Evolutionary conservation across 495 filamentous ascomycete genomes (phyloP).

Genomic region (Emericellopsis terricola): DNA sequence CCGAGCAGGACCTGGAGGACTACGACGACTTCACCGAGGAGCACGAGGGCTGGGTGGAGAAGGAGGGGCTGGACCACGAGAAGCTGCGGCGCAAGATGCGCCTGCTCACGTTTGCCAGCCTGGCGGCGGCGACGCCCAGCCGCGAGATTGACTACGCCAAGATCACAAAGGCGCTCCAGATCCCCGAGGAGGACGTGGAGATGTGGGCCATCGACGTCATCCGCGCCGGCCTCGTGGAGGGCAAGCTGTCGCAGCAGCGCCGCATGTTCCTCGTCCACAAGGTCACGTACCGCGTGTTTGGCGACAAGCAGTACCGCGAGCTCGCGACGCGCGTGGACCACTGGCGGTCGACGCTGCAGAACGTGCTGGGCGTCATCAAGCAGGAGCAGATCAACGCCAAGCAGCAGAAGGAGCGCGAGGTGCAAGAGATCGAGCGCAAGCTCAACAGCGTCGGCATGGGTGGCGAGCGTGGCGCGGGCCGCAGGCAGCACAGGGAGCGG

Average conservation of each 20-base stretch:
- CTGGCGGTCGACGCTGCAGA: slow-evolving; percentile 63
- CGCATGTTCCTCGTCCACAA: slow-evolving; percentile 87
- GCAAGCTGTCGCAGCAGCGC: slow-evolving; percentile 78
- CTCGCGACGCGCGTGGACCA: slow-evolving; percentile 74
- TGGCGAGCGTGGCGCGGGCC: slow-evolving; percentile 9
- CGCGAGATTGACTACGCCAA: slow-evolving; percentile 70
- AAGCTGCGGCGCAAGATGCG: slow-evolving; percentile 76
- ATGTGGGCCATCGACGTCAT: slow-evolving; percentile 98
- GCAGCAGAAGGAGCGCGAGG: slow-evolving; percentile 38
- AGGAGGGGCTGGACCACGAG: slow-evolving; percentile 41
- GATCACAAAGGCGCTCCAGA: slow-evolving; percentile 67
- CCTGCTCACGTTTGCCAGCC: slow-evolving; percentile 75
- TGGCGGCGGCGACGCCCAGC: slow-evolving; percentile 64
- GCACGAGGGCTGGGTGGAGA: slow-evolving; percentile 64
- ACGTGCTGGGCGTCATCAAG: slow-evolving; percentile 57
- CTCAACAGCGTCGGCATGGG: slow-evolving; percentile 23
- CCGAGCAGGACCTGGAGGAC: slow-evolving; percentile 78
- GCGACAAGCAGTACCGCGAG: slow-evolving; percentile 95
- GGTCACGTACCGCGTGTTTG: slow-evolving; percentile 87
- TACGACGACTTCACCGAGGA: slow-evolving; percentile 84
- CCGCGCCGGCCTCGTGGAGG: slow-evolving; percentile 83
- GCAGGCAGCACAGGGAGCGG: slow-evolving; percentile 16
- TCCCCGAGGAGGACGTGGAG: slow-evolving; percentile 70
- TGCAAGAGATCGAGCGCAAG: slow-evolving; percentile 38
- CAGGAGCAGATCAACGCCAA: slow-evolving; percentile 54